Base-by-base conservation (phyloP, 1,139 yeast species). In the Sugiyamaella grinbergsii region DNA sequence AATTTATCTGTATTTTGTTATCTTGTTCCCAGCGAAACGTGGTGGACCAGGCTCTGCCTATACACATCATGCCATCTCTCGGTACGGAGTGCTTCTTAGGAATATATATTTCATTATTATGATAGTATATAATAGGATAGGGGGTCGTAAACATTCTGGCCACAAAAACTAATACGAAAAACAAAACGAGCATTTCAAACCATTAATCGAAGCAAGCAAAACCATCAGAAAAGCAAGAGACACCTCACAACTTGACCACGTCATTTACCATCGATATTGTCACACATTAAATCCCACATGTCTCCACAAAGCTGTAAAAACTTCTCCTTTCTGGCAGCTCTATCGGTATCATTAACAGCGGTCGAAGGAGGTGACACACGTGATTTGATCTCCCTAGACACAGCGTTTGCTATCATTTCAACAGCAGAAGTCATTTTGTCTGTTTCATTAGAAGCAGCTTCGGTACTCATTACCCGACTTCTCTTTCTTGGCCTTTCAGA, bases 271-370 rank as follows among this genome's bases (percentile, higher is more conserved):
- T 40, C 43, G 19, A 26, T 18, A 22, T 40, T 28, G 2, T 44
- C 53, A 42, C 61, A 59, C 34, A 65, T 33, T 38, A 65, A 38
- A 51, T 66, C 70, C 68, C 68, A 66, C 54, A 63, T 51, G 43
- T 66, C 65, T 2, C 61, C 57, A 39, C 70, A 66, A 36, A 66
- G 55, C 44, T 59, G 58, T 50, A 66, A 38, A 48, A 64, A 66
- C 32, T 60, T 53, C 48, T 47, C 60, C 54, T 58, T 61, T 52
- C 56, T 57, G 23, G 40, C 53, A 7, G 33, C 39, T 15, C 39
- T 36, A 10, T 22, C 22, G 23, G 32, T 31, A 8, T 42, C 44
- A 5, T 22, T 15, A 8, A 5, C 29, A 16, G 42, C 5, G 18
- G 15, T 8, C 7, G 42, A 20, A 3, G 29, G 41, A n/a, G 29